Evolutionary conservation across 1,284 basidiomycete species (phyloP), one percentile per base, ranked within the genome.

Genomic region (Sanghuangporus baumii): DNA sequence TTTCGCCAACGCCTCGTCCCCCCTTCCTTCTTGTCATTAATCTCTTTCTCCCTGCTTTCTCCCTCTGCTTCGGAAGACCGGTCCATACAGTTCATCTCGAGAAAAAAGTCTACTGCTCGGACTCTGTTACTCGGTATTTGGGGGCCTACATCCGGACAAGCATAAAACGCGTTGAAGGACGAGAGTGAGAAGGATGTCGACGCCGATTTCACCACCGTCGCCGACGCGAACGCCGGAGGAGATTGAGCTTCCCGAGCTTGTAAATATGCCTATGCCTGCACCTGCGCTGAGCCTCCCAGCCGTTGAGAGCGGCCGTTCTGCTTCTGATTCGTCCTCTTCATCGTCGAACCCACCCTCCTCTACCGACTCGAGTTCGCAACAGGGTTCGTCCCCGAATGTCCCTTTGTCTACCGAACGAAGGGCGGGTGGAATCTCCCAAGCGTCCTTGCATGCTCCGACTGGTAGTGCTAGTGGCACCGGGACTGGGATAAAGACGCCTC

Each of bases 401-500:
- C n/a, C 40, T 41, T n/a, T 11, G 40, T 11, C 40, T n/a, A 51
- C 18, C 7, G 48, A 51, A 51, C 48, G 48, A 23, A n/a, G 48
- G 18, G 48, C 48, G 6, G 48, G 48, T 6, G 48, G 48, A 31
- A 51, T 54, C 2, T 54, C 52, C 26, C 31, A 54, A 36, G 34
- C 52, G 9, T 31, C 20, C 48, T 51, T 23, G 31, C 36, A 54
- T 16, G 26, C 52, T 34, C 34, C 26, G 5, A 14, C 26, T 11
- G 23, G 26, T 26, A 31, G 52, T 36, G 26, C 26, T 31, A 54
- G 52, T 37, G 52, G 31, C 8, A 54, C 34, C 18, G 52, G 52
- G 16, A 31, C 6, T 1, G 78, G 77, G 38, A 69, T 66, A 47
- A 78, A 79, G 67, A 80, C 79, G 4, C 79, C 79, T 4, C 75